Evolutionary conservation across 208 protist genomes (phyloP).

Genomic region (Trypanosoma vivax): DNA sequence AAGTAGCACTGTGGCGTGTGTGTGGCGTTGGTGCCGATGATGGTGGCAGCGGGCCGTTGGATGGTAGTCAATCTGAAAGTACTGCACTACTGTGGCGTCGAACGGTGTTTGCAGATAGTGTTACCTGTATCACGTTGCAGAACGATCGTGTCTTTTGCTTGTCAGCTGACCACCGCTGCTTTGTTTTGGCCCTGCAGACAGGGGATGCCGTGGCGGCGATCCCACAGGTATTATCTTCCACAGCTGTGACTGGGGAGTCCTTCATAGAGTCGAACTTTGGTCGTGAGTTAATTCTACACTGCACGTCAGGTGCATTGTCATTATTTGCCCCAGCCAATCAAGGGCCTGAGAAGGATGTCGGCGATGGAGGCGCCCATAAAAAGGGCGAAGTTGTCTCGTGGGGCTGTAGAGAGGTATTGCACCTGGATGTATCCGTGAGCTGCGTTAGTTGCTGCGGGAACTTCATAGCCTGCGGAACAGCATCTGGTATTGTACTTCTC

Average conservation of each 20-base stretch:
- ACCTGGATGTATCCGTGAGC: conserved; percentile 28
- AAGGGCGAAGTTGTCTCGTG: conserved; percentile 4
- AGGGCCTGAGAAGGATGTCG: too few relatives aligned
- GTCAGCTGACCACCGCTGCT: conserved; percentile 49
- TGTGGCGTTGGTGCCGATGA: conserved; percentile 7
- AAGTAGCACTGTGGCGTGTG: conserved; percentile 57
- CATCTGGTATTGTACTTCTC: conserved; percentile 67
- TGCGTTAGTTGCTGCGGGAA: conserved; percentile 49
- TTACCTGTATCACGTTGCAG: conserved; percentile 35
- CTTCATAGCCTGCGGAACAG: conserved; percentile 56
- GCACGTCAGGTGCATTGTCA: conserved; percentile 23
- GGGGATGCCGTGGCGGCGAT: conserved; percentile 37
- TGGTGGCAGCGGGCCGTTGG: too few relatives aligned
- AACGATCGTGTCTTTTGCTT: conserved; percentile 49
- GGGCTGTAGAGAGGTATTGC: conserved; percentile 16
- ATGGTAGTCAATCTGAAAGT: too few relatives aligned
- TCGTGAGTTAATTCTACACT: conserved; percentile 20
- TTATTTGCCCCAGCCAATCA: conserved; percentile 29
- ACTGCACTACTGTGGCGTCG: conserved; percentile 41
- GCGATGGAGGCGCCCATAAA: neutral
- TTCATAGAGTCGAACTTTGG: conserved; percentile 9
- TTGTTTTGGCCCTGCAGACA: conserved; percentile 34
- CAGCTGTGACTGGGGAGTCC: conserved; percentile 29
- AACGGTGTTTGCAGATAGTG: conserved; percentile 43
- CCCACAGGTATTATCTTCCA: conserved; percentile 22